Conservation (phyloP, 2,329 filamentous ascomycete genomes). For the Parascedosporium putredinis region DNA sequence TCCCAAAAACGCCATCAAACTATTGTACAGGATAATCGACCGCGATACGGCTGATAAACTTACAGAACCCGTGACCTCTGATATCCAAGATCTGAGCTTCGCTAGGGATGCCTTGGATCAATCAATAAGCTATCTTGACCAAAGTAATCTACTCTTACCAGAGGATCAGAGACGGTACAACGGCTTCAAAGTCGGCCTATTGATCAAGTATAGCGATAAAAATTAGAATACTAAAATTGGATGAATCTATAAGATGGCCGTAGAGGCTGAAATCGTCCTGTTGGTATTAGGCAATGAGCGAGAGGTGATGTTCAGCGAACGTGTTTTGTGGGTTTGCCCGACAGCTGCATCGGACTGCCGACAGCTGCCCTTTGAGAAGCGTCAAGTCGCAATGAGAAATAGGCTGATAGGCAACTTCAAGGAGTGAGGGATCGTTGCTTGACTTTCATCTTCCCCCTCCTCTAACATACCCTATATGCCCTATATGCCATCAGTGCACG, state of each 20-base stretch:
- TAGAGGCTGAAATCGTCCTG: too few relatives aligned
- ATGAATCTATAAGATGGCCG: background rate
- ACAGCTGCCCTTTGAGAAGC: too few relatives aligned
- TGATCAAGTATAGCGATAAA: conserved; percentile 46
- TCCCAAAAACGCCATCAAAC: conserved; percentile 35
- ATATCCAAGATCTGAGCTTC: conserved; percentile 49
- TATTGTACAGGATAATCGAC: conserved; percentile 37
- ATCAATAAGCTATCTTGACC: conserved; percentile 31
- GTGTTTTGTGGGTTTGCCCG: too few relatives aligned
- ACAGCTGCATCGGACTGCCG: too few relatives aligned
- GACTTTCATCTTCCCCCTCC: too few relatives aligned
- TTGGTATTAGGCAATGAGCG: too few relatives aligned
- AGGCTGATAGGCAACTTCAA: too few relatives aligned
- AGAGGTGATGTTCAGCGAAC: too few relatives aligned
- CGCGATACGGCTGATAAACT: conserved; percentile 34
- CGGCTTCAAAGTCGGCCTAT: conserved; percentile 57
- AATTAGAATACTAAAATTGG: background rate
- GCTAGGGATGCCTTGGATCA: conserved; percentile 37
- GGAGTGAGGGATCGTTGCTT: too few relatives aligned
- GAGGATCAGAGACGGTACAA: conserved; percentile 44
- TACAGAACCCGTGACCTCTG: conserved; percentile 39
- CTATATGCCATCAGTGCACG: too few relatives aligned
- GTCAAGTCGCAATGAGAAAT: too few relatives aligned
- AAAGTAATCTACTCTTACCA: conserved; percentile 44
- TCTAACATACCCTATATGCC: too few relatives aligned